A percentile compares a stretch with the other conserved stretches of the same genome.
phyloP scores from a whole-genome alignment of 1,139 yeast genomes.

The Saccharomyces hybrid region DNA sequence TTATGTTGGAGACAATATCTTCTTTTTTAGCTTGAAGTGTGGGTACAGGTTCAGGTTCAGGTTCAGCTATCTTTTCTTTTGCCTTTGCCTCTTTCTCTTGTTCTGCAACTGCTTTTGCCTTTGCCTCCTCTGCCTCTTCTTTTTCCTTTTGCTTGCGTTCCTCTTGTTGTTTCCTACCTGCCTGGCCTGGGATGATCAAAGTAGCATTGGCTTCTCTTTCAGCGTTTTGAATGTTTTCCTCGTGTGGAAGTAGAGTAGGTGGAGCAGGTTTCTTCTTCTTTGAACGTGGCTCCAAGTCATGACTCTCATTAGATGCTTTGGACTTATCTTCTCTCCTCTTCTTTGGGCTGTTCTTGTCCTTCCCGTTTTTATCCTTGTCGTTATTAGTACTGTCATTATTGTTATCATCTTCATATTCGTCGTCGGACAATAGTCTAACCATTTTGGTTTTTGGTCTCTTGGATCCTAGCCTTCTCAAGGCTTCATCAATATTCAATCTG shows the following conservation, averaged over 20 bases:
- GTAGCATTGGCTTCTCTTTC: slow-evolving; percentile 27
- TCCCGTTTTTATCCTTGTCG: neutral
- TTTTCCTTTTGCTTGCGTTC: neutral
- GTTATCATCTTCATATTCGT: slow-evolving; percentile 17
- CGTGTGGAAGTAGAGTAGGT: slow-evolving; percentile 27
- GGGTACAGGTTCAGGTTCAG: slow-evolving; percentile 4
- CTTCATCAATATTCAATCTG: slow-evolving; percentile 51
- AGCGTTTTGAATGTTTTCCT: slow-evolving; percentile 23
- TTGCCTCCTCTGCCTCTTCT: neutral
- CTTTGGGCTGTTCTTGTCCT: slow-evolving; percentile 8
- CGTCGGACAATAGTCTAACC: slow-evolving; percentile 22
- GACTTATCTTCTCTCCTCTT: slow-evolving; percentile 8
- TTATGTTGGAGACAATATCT: neutral
- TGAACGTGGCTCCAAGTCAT: slow-evolving; percentile 11
- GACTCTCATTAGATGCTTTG: slow-evolving; percentile 10
- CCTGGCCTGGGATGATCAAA: slow-evolving; percentile 21
- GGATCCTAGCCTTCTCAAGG: slow-evolving; percentile 44
- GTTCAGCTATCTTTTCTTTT: neutral
- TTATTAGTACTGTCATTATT: neutral
- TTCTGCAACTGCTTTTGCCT: neutral
- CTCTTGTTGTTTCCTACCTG: neutral
- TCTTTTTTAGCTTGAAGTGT: neutral
- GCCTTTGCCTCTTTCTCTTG: neutral
- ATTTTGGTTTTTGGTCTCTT: slow-evolving; percentile 29
- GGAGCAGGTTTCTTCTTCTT: slow-evolving; percentile 27